Evolutionary conservation across 495 filamentous ascomycete genomes (phyloP).

Genomic region (Bryoglossum gracile): DNA sequence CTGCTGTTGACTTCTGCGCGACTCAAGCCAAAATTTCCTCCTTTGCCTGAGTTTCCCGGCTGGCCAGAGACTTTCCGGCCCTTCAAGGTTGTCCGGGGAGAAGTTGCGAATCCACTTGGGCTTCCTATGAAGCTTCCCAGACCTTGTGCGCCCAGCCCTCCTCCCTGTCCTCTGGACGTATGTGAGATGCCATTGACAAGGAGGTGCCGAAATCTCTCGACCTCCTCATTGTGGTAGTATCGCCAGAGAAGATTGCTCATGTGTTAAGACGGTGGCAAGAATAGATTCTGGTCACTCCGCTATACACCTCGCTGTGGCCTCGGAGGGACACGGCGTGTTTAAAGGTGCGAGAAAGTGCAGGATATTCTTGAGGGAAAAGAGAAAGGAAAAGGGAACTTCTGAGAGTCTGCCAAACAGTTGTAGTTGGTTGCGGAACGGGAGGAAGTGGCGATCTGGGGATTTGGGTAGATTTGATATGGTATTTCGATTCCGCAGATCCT

Average conservation of each 20-base stretch:
- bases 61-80: conserved; percentile 37
- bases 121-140: conserved; percentile 17
- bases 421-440: too few relatives aligned
- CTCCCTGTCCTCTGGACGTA: conserved; percentile 34
- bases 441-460: too few relatives aligned
- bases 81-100: conserved; percentile 38
- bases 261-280: conserved; percentile 45
- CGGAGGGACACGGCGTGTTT: conserved; percentile 76
- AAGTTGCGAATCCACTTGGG: conserved; percentile 32
- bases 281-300: conserved; percentile 52
- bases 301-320: conserved; percentile 78
- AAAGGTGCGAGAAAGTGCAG: conserved; percentile 38
- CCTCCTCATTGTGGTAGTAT: conserved; percentile 91
- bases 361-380: conserved; percentile 17
- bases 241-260: conserved; percentile 98
- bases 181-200: conserved; percentile 55
- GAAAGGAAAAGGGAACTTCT: neutral
- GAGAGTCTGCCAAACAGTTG: conserved; percentile 5
- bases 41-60: conserved; percentile 15
- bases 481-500: too few relatives aligned
- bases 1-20: conserved; percentile 69
- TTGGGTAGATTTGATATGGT: too few relatives aligned
- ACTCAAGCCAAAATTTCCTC: conserved; percentile 8
- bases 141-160: conserved; percentile 20
- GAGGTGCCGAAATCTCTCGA: conserved; percentile 79